phyloP scores from a whole-genome alignment of 306 rosid species.

The Alnus glutinosa region DNA sequence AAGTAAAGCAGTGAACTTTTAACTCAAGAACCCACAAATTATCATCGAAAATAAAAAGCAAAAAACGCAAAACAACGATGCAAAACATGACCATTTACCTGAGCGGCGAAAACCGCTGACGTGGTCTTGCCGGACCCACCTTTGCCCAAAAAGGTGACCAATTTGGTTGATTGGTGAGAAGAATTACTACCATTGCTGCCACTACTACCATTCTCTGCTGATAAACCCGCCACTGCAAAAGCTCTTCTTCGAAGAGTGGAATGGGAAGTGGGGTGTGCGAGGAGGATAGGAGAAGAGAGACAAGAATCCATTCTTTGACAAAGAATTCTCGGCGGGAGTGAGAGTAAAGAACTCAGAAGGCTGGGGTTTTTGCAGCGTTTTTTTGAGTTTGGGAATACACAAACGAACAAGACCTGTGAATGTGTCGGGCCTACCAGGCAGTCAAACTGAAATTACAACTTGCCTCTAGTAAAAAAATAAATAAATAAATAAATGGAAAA shows the following conservation, averaged over 20 bases:
- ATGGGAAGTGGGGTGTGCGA: slow-evolving; percentile 23
- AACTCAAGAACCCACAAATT: too few species aligned
- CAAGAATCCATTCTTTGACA: slow-evolving; percentile 29
- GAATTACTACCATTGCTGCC: slow-evolving; percentile 16
- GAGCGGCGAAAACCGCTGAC: slow-evolving; percentile 86
- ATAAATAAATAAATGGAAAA: too few species aligned
- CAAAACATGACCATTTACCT: slow-evolving; percentile 36
- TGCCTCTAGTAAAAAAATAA: too few species aligned
- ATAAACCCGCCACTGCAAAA: slow-evolving; percentile 35
- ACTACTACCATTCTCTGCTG: slow-evolving; percentile 21
- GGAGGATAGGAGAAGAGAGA: slow-evolving; percentile 32
- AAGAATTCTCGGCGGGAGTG: too few species aligned
- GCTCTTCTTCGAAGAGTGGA: slow-evolving; percentile 22
- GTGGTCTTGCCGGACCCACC: slow-evolving; percentile 97
- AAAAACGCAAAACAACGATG: neutral
- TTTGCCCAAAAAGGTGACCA: slow-evolving; percentile 88
- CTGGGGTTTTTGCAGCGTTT: too few species aligned
- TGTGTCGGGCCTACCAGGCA: too few species aligned
- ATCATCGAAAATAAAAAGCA: too few species aligned
- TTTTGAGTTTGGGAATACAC: too few species aligned
- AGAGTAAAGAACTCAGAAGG: too few species aligned
- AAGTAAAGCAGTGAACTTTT: neutral
- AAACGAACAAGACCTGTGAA: too few species aligned
- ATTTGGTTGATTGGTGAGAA: slow-evolving; percentile 43
- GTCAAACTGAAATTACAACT: too few species aligned